Base-by-base conservation (phyloP, 257 asterid genomes). In the Nicotiana knightiana region DNA sequence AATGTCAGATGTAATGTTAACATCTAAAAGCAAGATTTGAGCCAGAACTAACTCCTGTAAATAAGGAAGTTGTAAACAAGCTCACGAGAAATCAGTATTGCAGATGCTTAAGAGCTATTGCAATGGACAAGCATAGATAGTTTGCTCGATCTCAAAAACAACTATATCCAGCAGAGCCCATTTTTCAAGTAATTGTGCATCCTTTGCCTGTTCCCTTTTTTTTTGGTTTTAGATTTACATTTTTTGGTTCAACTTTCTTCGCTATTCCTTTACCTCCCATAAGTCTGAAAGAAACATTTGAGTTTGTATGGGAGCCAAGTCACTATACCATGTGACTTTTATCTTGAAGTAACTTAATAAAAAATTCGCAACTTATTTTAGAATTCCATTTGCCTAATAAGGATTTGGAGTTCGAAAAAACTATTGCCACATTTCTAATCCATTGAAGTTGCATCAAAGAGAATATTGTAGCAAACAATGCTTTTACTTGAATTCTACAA, bases 1-100 rank as follows among this genome's bases (percentile, higher is more conserved):
- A 67, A 18, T 55, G 46, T 59, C 48, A 78, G 83, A 54, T 46
- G 70, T 17, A 53, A 81, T 64, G n/a, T 73, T 73, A 48, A 48
- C 62, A 26, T 73, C 39, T 48, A 48, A 48, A 53, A 48, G 39
- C 24, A 48, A 48, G 43, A 73, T 13, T 48, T 24, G 61, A 24
- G n/a, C 79, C 79, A 73, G 51, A 12, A 73, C 57, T 13, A 33
- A 2, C 79, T 73, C 64, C 30, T 33, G 2, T 67, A 63, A 59
- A 71, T 43, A 21, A 68, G 48, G 61, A 46, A 71, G 6, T 46
- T 10, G 18, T 71, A 46, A 43, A 71, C 35, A n/a, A 39, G 58
- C 57, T 39, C 57, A 37, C 9, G 3, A 6, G 24, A 68, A 37
- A n/a, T n/a, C 53, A 68, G 4, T 68, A 6, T 43, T 71, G 37